Conservation (phyloP, 495 filamentous ascomycete genomes). For the Penicillium paxilli region DNA sequence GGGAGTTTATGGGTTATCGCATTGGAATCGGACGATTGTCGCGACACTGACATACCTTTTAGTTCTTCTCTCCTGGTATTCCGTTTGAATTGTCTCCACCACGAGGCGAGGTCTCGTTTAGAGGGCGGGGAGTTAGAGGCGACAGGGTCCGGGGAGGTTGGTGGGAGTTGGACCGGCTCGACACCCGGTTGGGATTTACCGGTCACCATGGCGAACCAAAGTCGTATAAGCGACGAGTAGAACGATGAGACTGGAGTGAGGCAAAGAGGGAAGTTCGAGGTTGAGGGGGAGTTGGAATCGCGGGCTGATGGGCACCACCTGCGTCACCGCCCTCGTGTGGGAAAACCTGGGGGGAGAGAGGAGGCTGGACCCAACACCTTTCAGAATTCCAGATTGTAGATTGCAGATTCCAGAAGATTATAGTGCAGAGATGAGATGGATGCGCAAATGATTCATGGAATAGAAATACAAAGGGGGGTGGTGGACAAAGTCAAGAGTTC, state of each 20-base stretch:
- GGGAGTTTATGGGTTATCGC: background rate
- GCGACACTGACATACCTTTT: slow-evolving; percentile 58
- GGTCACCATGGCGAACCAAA: slow-evolving; percentile 39
- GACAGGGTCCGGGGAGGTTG: slow-evolving; percentile 35
- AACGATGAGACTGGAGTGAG: background rate
- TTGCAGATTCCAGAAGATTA: too few relatives aligned
- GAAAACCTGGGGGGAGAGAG: slow-evolving; percentile 29
- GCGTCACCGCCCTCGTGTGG: slow-evolving; percentile 41
- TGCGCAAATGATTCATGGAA: too few relatives aligned
- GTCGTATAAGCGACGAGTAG: slow-evolving; percentile 8
- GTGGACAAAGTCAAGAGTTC: too few relatives aligned
- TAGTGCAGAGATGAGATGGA: too few relatives aligned
- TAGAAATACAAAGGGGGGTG: too few relatives aligned
- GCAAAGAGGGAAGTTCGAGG: background rate
- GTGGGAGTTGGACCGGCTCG: slow-evolving; percentile 34
- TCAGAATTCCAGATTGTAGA: too few relatives aligned
- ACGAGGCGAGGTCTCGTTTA: slow-evolving; percentile 80
- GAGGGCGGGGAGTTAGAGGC: slow-evolving; percentile 60
- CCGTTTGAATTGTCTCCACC: slow-evolving; percentile 89
- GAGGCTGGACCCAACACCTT: background rate
- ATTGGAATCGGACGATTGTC: background rate
- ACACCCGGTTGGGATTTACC: slow-evolving; percentile 43
- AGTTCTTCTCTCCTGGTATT: slow-evolving; percentile 72
- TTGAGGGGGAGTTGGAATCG: slow-evolving; percentile 8
- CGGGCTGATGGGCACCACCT: slow-evolving; percentile 17